Base-by-base conservation (phyloP, 352 stramenopile species). In the Thalassiosira livingstoniorum region DNA sequence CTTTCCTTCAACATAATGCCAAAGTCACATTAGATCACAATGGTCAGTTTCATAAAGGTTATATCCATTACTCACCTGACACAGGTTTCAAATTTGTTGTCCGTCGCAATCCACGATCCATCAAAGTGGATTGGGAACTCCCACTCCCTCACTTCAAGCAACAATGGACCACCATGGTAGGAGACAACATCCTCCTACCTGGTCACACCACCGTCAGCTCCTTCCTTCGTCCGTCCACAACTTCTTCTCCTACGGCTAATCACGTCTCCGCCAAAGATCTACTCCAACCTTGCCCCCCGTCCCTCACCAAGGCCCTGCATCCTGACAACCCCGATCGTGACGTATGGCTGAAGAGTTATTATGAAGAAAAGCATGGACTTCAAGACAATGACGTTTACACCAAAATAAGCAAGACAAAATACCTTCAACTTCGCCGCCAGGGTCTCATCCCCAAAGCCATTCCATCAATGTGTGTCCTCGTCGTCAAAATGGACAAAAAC, bases 141-240 rank as follows among this genome's bases (percentile, higher is more conserved):
- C 67, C 58, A 0, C 60, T 78, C 2, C 70, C 58, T 0, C 31
- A 70, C 34, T 77, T 77, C 31, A 39, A 34, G 34, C 69, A 51
- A 10, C 11, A n/a, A 3, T 80, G 42, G 62, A 61, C 45, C 13
- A 64, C 51, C 1, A 31, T 73, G 4, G 27, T 73, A 0, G 34
- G n/a, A 0, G 61, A 71, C 15, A 37, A 73, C 21, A 60, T 72
- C 10, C n/a, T 80, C 60, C 18, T 80, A 25, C 71, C 71, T 10
- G 71, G 71, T 15, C 61, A 80, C 25, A n/a, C 35, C 0, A 42
- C 31, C 0, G 51, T 80, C 51, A 73, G 47, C 25, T 53, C 45
- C 13, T 80, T 72, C 37, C 34, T 80, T n/a, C 27, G 35, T 3
- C 53, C 67, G 1, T n/a, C n/a, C n/a, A n/a, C n/a, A n/a, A n/a